phyloP scores from a whole-genome alignment of 805 yeast species.

The Maudiozyma serrabonitensis region DNA sequence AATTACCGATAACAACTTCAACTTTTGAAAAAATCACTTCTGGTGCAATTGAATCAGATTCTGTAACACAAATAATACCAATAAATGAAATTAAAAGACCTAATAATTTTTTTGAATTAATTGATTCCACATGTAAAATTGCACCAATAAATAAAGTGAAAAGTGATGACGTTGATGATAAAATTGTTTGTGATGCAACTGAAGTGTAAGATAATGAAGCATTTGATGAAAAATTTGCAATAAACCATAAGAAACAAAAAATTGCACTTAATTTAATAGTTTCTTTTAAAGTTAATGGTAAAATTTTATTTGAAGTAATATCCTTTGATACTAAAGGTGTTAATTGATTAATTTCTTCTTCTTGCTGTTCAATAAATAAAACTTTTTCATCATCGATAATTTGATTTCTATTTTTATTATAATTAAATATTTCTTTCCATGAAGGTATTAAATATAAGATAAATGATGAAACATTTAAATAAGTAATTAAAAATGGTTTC shows the following conservation, averaged over 20 bases:
- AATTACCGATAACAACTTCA: constrained; percentile 50
- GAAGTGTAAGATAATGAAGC: constrained; percentile 76
- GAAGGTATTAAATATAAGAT: constrained; percentile 58
- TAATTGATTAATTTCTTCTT: background rate
- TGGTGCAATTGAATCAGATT: constrained; percentile 38
- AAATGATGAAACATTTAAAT: constrained; percentile 76
- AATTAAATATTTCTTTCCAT: background rate
- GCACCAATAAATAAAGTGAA: constrained; percentile 78
- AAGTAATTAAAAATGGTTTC: constrained; percentile 88
- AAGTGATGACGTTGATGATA: constrained; percentile 84
- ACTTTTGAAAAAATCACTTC: constrained; percentile 10
- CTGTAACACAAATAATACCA: constrained; percentile 67
- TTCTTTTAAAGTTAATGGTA: constrained; percentile 31
- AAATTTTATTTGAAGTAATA: background rate
- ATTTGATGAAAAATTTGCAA: constrained; percentile 76
- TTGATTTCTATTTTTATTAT: constrained; percentile 8
- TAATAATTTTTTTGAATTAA: constrained; percentile 49
- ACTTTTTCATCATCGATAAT: background rate
- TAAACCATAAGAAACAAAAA: constrained; percentile 78
- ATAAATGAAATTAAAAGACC: constrained; percentile 60
- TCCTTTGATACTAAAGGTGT: background rate
- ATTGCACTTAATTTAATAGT: constrained; percentile 62
- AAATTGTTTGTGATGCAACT: constrained; percentile 83
- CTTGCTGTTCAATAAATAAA: background rate
- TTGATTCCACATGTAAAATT: constrained; percentile 52